Evolutionary conservation across 2,329 filamentous ascomycete species (phyloP).

Genomic region (Drechslerella stenobrocha): DNA sequence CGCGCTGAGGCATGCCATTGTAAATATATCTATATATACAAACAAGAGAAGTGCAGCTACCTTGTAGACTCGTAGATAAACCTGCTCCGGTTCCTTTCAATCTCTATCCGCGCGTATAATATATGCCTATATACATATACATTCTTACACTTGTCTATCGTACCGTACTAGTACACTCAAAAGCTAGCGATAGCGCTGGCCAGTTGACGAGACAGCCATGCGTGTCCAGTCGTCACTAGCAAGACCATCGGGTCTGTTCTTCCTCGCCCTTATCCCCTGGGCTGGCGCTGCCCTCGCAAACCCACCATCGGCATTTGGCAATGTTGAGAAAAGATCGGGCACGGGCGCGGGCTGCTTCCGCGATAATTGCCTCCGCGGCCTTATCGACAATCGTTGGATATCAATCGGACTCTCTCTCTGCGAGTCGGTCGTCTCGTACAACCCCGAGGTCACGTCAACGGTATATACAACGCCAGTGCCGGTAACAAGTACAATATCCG

Average conservation of each 20-base stretch:
- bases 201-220: neutral
- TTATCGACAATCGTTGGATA: constrained; percentile 4
- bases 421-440: neutral
- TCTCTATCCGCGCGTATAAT: too few species aligned
- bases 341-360: neutral
- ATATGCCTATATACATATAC: too few species aligned
- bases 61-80: too few species aligned
- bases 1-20: too few species aligned
- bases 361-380: constrained; percentile 3
- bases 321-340: neutral
- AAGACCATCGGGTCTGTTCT: neutral
- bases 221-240: neutral
- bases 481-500: neutral
- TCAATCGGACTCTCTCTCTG: constrained; percentile 1
- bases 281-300: neutral
- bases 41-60: too few species aligned
- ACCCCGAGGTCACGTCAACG: neutral
- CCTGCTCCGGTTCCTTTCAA: too few species aligned
- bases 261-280: neutral
- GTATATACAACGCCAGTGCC: constrained; percentile 4
- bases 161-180: too few species aligned
- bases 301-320: too few species aligned
- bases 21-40: too few species aligned
- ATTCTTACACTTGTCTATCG: too few species aligned
- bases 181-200: neutral